These are phyloP conservation scores for Hypoxylon trugodes DNA, from an alignment of 495 filamentous ascomycete genomes.

Conservation along the genomic window DNA sequence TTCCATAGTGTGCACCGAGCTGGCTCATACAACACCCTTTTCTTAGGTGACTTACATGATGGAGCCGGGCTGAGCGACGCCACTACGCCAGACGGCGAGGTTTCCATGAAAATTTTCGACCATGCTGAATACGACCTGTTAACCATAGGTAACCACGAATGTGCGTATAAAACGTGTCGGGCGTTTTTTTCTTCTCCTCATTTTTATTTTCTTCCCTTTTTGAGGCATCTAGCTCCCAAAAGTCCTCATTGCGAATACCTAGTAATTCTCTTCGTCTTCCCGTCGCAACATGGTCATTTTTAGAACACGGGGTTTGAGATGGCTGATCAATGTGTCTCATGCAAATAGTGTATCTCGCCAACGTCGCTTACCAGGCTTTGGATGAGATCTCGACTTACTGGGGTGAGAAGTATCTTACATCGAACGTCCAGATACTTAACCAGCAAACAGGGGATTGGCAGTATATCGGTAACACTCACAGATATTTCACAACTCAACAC, in stretches of 20 bases:
- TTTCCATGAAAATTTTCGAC: constrained; percentile 74
- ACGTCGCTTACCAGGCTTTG: constrained; percentile 50
- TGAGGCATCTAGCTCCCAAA: no score
- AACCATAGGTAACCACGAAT: constrained; percentile 77
- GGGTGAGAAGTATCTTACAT: constrained; percentile 71
- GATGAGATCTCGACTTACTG: constrained; percentile 48
- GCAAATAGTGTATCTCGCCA: constrained; percentile 75
- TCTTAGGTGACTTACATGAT: constrained; percentile 66
- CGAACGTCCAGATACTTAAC: constrained; percentile 80
- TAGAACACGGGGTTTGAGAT: no score
- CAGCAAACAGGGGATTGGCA: constrained; percentile 66
- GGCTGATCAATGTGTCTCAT: no score
- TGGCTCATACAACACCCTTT: not conserved
- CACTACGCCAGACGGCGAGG: constrained; percentile 76
- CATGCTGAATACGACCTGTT: constrained; percentile 60
- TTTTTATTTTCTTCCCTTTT: no score
- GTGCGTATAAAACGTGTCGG: no score
- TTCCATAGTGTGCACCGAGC: not conserved
- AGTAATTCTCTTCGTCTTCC: no score
- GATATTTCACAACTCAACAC: constrained; percentile 78
- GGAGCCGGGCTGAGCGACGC: constrained; percentile 83
- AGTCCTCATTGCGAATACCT: no score
- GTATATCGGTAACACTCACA: constrained; percentile 73
- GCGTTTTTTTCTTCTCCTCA: no score
- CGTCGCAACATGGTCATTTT: no score